Percentiles rank a stretch among this genome's conserved stretches.
Evolutionary conservation across 2,329 filamentous ascomycete species (phyloP).

Genomic region (Nigrospora sphaerica): DNA sequence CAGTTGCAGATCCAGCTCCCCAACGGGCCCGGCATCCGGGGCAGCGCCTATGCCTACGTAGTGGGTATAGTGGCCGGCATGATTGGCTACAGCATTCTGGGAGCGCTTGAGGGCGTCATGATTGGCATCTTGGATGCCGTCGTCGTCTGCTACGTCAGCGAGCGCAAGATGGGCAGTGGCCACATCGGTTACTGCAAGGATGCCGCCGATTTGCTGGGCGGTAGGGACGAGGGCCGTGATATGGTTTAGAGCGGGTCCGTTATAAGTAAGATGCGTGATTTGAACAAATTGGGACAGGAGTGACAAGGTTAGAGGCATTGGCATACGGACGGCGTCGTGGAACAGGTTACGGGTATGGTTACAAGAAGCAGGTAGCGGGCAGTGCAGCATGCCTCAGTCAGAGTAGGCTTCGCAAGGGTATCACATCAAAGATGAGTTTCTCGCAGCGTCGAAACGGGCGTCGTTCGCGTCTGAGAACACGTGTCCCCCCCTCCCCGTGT

Average conservation of each 20-base stretch:
- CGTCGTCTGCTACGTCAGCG: conserved; percentile 90
- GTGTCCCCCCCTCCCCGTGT: no score
- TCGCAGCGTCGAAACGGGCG: no score
- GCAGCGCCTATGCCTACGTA: conserved; percentile 90
- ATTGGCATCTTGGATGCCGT: conserved; percentile 83
- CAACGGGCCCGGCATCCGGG: conserved; percentile 51
- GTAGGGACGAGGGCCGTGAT: conserved; percentile 30
- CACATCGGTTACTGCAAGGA: conserved; percentile 82
- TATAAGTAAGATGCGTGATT: background rate
- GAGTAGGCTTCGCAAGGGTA: no score
- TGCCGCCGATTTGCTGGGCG: conserved; percentile 81
- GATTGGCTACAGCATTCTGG: conserved; percentile 90
- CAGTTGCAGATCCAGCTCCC: conserved; percentile 58
- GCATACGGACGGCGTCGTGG: no score
- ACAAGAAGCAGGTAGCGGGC: no score
- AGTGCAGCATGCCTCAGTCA: no score
- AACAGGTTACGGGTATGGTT: no score
- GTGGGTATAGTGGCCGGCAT: conserved; percentile 88
- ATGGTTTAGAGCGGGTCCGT: conserved; percentile 12
- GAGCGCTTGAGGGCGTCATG: conserved; percentile 82
- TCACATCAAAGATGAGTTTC: no score
- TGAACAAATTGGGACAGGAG: background rate
- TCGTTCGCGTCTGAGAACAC: no score
- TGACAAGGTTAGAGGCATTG: no score
- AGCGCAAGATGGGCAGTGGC: conserved; percentile 61